These are phyloP conservation scores for Tulasnella sp. DNA, from an alignment of 768 basidiomycete species.

Conservation along the genomic window DNA sequence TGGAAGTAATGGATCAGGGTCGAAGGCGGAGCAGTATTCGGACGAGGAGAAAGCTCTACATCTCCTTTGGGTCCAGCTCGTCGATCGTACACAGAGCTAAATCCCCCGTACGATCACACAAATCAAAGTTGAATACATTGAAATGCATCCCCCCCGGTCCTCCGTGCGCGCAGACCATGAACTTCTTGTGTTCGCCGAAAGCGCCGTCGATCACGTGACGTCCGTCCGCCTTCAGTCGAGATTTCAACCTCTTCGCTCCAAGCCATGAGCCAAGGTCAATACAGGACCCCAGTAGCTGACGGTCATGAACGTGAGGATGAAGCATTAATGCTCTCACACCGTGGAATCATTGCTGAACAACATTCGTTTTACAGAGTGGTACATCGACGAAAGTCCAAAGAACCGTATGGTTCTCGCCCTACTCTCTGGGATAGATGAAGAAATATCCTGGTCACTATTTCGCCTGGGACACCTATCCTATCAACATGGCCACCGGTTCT, in stretches of 20 bases:
- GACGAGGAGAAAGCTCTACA: background rate
- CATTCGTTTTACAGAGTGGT: constrained; percentile 45
- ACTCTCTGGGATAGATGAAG: constrained; percentile 76
- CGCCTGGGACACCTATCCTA: constrained; percentile 78
- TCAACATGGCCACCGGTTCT: constrained; percentile 67
- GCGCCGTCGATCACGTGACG: background rate
- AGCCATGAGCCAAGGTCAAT: constrained; percentile 5
- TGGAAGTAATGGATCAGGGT: background rate
- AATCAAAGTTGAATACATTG: background rate
- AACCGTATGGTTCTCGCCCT: constrained; percentile 93
- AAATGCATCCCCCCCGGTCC: background rate
- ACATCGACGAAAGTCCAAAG: constrained; percentile 73
- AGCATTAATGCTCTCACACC: background rate
- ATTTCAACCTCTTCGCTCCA: background rate
- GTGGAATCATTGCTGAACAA: background rate
- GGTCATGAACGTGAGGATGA: constrained; percentile 30
- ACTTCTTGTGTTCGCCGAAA: background rate
- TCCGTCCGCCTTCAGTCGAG: background rate
- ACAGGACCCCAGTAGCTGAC: constrained; percentile 21
- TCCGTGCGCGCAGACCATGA: background rate
- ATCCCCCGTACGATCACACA: background rate
- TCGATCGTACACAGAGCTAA: background rate
- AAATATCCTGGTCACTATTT: constrained; percentile 89
- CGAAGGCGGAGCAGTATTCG: background rate
- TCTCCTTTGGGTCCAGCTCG: background rate